Base-by-base conservation (phyloP, 176 grass and related monocot species). In the Raddia distichophylla region DNA sequence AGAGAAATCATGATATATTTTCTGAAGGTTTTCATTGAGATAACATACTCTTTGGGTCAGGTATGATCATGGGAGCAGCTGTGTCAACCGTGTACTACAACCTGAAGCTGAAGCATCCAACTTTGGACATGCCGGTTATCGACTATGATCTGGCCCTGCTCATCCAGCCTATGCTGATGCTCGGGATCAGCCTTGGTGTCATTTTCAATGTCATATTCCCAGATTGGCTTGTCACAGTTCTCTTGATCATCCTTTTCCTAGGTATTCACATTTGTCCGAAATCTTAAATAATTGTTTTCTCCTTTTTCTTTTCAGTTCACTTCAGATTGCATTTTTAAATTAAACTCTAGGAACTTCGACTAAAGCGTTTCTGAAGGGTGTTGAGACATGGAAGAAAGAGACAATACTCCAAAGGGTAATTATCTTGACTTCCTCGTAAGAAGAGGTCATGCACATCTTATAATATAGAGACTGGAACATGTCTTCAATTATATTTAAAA, bases 111-210 rank as follows among this genome's bases (percentile, higher is more conserved):
- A 93, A 75, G 37, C 92, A 98, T 80, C 90, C 90, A 20, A 84
- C 84, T 19, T 77, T 93, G 56, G 84, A 92, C 79, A 87, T 88
- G 92, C 92, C 92, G 5, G 47, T 95, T 7, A 94, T 95, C 17
- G 92, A 98, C 51, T 95, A 98, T 49, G 88, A 93, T 59, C 84
- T 98, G 7, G 92, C 92, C 14, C 67, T 95, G 46, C 92, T 98
- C 11, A 73, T 95, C 62, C 95, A 95, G 76, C 90, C 95, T 1
- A 95, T 95, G 90, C 88, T 98, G 3, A 95, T 93, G 90, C 84
- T 98, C 6, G 95, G 95, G 49, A 80, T 98, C 78, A 95, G 88
- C 84, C 93, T 93, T 2, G 86, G 92, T 18, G 86, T 95, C 75
- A 67, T 89, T 64, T 93, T 94, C 68, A 93, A 90, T 86, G 90